phyloP scores from a whole-genome alignment of 129 eudicot genomes.

The Chrysanthemum seticuspe region DNA sequence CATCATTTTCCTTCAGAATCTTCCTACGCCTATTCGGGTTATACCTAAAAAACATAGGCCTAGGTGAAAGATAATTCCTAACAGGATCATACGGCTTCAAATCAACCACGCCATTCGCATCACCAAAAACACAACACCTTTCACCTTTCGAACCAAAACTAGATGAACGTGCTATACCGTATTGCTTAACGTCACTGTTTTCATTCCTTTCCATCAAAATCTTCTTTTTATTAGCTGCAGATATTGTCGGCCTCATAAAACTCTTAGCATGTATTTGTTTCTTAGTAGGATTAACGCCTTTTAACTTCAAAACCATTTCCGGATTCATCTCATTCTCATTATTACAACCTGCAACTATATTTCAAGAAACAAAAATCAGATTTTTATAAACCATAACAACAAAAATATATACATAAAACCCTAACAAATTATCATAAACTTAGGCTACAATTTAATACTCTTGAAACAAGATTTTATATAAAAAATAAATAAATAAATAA shows the following conservation, averaged over 20 bases:
- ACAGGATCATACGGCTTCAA: conserved; percentile 59
- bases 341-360: conserved; percentile 39
- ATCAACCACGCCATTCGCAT: too few species aligned
- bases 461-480: neutral
- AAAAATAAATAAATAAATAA: too few species aligned
- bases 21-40: conserved; percentile 54
- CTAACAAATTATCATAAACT: neutral
- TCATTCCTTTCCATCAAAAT: conserved; percentile 59
- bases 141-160: conserved; percentile 25
- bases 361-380: neutral
- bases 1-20: conserved; percentile 33
- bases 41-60: conserved; percentile 76
- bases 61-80: conserved; percentile 68
- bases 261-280: conserved; percentile 37
- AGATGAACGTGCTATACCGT: conserved; percentile 21
- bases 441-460: neutral
- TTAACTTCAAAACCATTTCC: too few species aligned
- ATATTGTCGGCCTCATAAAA: conserved; percentile 70
- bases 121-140: conserved; percentile 12
- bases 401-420: too few species aligned
- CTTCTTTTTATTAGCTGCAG: conserved; percentile 70
- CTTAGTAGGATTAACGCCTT: conserved; percentile 11
- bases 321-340: conserved; percentile 48
- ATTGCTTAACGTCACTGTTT: too few species aligned
- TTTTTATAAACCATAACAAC: too few species aligned